Evolutionary conservation across 2,329 filamentous ascomycete species (phyloP).

Genomic region (Pyrenochaeta sp.): DNA sequence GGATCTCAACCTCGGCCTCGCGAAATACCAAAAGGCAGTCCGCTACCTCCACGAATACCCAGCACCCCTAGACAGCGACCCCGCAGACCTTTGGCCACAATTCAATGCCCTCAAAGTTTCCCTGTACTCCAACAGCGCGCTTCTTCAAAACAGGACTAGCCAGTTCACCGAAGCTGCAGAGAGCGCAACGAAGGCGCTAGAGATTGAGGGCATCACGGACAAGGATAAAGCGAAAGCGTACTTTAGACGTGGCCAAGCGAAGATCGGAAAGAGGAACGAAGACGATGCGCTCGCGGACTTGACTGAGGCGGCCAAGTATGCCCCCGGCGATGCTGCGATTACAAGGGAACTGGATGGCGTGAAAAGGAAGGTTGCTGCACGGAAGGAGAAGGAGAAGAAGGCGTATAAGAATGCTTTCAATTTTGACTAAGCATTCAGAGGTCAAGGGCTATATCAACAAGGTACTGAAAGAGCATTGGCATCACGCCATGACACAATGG

Average conservation of each 20-base stretch:
- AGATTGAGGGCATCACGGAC: constrained; percentile 68
- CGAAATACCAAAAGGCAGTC: constrained; percentile 94
- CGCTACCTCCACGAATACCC: constrained; percentile 89
- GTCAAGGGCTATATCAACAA: background rate
- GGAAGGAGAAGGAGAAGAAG: constrained; percentile 87
- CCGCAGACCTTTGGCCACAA: constrained; percentile 70
- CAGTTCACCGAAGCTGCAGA: constrained; percentile 74
- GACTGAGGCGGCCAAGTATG: constrained; percentile 54
- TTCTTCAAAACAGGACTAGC: constrained; percentile 83
- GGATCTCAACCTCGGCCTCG: constrained; percentile 74
- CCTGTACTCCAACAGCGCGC: constrained; percentile 86
- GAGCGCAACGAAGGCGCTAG: constrained; percentile 77
- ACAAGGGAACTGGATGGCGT: constrained; percentile 77
- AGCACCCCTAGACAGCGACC: constrained; percentile 72
- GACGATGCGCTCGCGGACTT: constrained; percentile 69
- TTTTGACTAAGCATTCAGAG: constrained; percentile 24
- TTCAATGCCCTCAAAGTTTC: constrained; percentile 81
- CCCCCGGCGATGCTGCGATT: constrained; percentile 77
- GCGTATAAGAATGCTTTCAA: constrained; percentile 91
- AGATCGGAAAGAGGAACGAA: constrained; percentile 80
- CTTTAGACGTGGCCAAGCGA: constrained; percentile 82
- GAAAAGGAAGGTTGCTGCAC: constrained; percentile 77
- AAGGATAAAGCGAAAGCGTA: constrained; percentile 88
- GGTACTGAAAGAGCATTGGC: too few species aligned
- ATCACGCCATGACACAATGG: too few species aligned